phyloP scores from a whole-genome alignment of 1,284 basidiomycete species.

The Moesziomyces globuligerus region DNA sequence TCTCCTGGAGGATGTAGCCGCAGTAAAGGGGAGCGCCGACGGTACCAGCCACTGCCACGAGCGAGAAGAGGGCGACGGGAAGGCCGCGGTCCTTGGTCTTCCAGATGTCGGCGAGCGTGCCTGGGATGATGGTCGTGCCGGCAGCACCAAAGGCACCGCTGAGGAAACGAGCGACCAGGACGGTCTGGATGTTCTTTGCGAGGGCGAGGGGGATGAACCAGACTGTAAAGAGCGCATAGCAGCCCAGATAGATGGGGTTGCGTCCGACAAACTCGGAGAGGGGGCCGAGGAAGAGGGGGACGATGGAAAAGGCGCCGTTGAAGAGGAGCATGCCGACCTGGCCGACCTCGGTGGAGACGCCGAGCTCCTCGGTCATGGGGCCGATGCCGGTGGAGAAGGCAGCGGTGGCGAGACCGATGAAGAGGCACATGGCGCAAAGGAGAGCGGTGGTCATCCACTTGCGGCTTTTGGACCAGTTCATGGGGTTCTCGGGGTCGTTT shows the following conservation, averaged over 20 bases:
- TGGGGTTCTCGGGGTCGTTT: conserved; percentile 57
- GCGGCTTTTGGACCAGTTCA: conserved; percentile 53
- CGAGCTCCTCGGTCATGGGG: conserved; percentile 62
- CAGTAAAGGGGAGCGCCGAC: conserved; percentile 60
- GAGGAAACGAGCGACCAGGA: conserved; percentile 63
- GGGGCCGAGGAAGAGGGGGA: conserved; percentile 64
- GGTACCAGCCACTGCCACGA: conserved; percentile 63
- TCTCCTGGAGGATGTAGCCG: conserved; percentile 61
- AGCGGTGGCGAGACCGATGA: conserved; percentile 65
- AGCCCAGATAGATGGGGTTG: conserved; percentile 64
- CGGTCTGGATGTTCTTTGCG: conserved; percentile 64
- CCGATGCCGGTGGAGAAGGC: conserved; percentile 62
- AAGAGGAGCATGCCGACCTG: conserved; percentile 65
- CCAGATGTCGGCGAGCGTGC: conserved; percentile 61
- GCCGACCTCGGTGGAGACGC: conserved; percentile 58
- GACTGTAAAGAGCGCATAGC: conserved; percentile 64
- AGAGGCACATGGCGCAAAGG: conserved; percentile 61
- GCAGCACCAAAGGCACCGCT: conserved; percentile 64
- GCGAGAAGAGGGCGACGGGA: conserved; percentile 66
- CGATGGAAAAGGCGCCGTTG: conserved; percentile 57
- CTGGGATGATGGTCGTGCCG: conserved; percentile 59
- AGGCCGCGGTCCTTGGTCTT: conserved; percentile 59
- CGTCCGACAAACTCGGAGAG: conserved; percentile 66
- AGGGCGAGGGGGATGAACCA: conserved; percentile 63
- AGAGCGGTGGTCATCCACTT: conserved; percentile 59